Evolutionary conservation across 2,329 filamentous ascomycete species (phyloP), one percentile per base, ranked within the genome.

Genomic region (Exutisphaerella laricina): DNA sequence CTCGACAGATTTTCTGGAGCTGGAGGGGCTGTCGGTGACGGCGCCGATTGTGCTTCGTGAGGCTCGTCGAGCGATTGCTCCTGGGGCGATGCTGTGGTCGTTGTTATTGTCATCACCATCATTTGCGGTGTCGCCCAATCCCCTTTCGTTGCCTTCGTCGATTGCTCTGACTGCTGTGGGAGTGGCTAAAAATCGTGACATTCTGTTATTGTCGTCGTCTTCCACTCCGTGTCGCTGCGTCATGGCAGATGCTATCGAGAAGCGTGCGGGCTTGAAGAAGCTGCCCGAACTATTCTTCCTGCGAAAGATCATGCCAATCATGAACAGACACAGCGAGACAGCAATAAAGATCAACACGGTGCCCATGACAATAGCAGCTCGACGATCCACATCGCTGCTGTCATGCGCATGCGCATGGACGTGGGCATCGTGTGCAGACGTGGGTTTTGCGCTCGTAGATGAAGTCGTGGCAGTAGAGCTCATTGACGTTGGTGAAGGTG

Each of bases 231-330:
- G 26, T 4, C 25, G 12, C 14, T 26, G 13, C 6, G 28, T 9
- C 31, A 36, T 35, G 20, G 23, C 23, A 5, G 41, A 39, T 4
- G 35, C 14, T 12, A 43, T 21, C 12, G 40, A 43, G 12, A 22
- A 36, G 4, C 40, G 12, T 16, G 35, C 31, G 10, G 45, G 23
- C 17, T 43, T 48, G 31, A 40, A 48, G 20, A 35, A 48, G n/a
- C 34, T 43, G 4, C 45, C 45, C 7, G 45, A 43, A 4, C 20
- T 25, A n/a, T 33, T 40, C 36, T 48, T 48, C 23, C 45, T 32
- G 6, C 40, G 40, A 20, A 17, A 36, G 2, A 48, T n/a, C 17
- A 33, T 23, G 4, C 25, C 21, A 7, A 43, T 23, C 10, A 40
- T 25, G 3, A 37, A 25, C 14, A 38, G 21, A 16, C 43, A 22